Conservation (phyloP, 371 early-diverging fungal genomes). For the Saksenaea oblongispora region DNA sequence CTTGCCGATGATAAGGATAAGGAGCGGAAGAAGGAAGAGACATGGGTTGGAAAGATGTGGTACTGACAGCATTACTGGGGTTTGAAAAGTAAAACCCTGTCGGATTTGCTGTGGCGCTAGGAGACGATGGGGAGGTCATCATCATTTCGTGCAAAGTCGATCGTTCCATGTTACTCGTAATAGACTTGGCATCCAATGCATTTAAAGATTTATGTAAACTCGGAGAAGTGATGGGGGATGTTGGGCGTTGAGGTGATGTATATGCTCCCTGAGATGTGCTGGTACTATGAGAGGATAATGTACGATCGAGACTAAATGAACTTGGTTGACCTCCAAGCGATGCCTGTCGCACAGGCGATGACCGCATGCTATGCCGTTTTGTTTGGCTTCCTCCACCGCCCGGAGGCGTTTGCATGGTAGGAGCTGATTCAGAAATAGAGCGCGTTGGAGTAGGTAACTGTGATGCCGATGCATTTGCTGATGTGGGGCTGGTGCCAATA, state of each 20-base stretch:
- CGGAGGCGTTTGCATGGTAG: conserved; percentile 34
- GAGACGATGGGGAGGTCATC: conserved; percentile 35
- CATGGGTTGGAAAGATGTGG: conserved; percentile 19
- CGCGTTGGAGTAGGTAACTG: conserved; percentile 22
- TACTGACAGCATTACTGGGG: neutral
- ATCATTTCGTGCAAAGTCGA: conserved; percentile 35
- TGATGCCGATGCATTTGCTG: neutral
- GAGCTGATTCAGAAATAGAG: conserved; percentile 30
- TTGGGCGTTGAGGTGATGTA: conserved; percentile 34
- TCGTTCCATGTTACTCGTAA: conserved; percentile 59
- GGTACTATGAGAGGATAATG: conserved; percentile 22
- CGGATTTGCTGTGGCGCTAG: conserved; percentile 16
- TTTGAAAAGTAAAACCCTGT: conserved; percentile 21
- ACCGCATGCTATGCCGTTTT: conserved; percentile 33
- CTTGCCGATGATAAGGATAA: conserved; percentile 34
- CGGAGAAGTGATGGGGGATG: conserved; percentile 39
- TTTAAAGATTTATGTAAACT: conserved; percentile 55
- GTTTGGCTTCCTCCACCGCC: conserved; percentile 43
- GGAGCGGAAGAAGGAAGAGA: conserved; percentile 13
- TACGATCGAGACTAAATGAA: conserved; percentile 28
- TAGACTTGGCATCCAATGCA: conserved; percentile 65
- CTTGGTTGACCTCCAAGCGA: conserved; percentile 16
- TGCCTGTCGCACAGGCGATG: conserved; percentile 17
- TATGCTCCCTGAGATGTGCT: conserved; percentile 4
- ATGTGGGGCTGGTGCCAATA: conserved; percentile 12